A percentile compares a stretch with the other conserved stretches of the same genome.
Conservation (phyloP, 2,329 filamentous ascomycete species). For the Botrytis fragariae region DNA sequence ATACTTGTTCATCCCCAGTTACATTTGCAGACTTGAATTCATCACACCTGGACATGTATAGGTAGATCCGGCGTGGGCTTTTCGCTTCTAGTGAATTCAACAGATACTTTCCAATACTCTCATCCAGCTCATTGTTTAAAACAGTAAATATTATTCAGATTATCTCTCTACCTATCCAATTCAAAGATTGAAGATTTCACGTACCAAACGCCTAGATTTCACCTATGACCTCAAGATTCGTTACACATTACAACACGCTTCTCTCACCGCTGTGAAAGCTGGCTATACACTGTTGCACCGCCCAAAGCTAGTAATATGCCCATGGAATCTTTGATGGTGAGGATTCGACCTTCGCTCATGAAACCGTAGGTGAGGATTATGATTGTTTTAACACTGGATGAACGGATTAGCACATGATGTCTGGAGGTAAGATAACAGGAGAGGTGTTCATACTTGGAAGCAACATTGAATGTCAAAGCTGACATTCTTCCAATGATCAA, state of each 20-base stretch:
- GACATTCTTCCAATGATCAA: slow-evolving; percentile 38
- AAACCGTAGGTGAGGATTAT: slow-evolving; percentile 47
- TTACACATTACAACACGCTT: not conserved
- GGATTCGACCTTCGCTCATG: slow-evolving; percentile 45
- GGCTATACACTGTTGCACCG: slow-evolving; percentile 47
- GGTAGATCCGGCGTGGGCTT: not conserved
- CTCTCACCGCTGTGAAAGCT: slow-evolving; percentile 35
- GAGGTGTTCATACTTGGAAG: slow-evolving; percentile 33
- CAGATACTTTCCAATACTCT: not conserved
- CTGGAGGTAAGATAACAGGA: not conserved
- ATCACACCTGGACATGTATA: not conserved
- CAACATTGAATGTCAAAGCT: slow-evolving; percentile 37
- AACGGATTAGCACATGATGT: slow-evolving; percentile 17
- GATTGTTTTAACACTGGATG: slow-evolving; percentile 47
- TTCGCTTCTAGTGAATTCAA: not conserved
- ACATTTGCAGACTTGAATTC: not conserved
- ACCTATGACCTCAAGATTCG: not conserved
- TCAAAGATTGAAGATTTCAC: not conserved
- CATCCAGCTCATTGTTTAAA: not conserved
- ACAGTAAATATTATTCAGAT: not conserved
- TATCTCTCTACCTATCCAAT: not conserved
- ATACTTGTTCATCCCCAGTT: not conserved
- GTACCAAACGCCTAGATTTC: not conserved
- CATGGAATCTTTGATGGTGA: slow-evolving; percentile 42
- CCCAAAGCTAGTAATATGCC: slow-evolving; percentile 46